phyloP scores from a whole-genome alignment of 2,329 filamentous ascomycete species.

The Clathrospora elynae region DNA sequence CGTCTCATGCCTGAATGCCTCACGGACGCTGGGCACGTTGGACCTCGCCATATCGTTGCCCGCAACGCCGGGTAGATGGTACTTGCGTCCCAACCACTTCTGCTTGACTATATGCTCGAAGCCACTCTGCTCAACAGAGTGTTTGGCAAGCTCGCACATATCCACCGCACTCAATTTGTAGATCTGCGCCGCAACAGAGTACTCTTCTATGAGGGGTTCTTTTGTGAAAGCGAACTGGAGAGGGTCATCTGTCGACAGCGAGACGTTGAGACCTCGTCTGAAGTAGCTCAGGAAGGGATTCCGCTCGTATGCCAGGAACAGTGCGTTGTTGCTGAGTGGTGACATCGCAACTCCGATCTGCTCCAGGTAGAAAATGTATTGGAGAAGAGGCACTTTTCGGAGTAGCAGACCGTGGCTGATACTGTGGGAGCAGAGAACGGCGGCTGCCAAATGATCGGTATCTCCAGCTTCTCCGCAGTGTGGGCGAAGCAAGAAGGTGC shows the following conservation, averaged over 20 bases:
- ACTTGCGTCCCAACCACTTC: constrained; percentile 85
- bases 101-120: constrained; percentile 90
- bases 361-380: constrained; percentile 97
- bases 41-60: constrained; percentile 96
- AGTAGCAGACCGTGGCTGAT: constrained; percentile 94
- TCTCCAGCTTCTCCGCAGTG: constrained; percentile 98
- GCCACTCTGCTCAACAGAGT: constrained; percentile 92
- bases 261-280: constrained; percentile 91
- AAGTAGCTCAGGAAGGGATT: constrained; percentile 98
- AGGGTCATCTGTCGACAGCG: constrained; percentile 93
- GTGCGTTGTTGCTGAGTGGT: constrained; percentile 95
- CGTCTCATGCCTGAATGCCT: constrained; percentile 88
- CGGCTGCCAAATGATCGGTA: constrained; percentile 91
- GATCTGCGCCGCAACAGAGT: constrained; percentile 96
- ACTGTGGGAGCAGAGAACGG: constrained; percentile 89
- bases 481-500: constrained; percentile 88
- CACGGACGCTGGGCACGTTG: constrained; percentile 91
- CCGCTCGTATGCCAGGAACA: constrained; percentile 94
- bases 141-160: constrained; percentile 97
- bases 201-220: constrained; percentile 96
- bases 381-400: constrained; percentile 89
- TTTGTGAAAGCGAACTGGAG: constrained; percentile 98
- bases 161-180: constrained; percentile 97
- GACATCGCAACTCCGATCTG: constrained; percentile 99
- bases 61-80: constrained; percentile 74